Percentiles rank a stretch among this genome's conserved stretches.
Conservation (phyloP, 2,329 filamentous ascomycete species). For the Dothideomycetes sp. region DNA sequence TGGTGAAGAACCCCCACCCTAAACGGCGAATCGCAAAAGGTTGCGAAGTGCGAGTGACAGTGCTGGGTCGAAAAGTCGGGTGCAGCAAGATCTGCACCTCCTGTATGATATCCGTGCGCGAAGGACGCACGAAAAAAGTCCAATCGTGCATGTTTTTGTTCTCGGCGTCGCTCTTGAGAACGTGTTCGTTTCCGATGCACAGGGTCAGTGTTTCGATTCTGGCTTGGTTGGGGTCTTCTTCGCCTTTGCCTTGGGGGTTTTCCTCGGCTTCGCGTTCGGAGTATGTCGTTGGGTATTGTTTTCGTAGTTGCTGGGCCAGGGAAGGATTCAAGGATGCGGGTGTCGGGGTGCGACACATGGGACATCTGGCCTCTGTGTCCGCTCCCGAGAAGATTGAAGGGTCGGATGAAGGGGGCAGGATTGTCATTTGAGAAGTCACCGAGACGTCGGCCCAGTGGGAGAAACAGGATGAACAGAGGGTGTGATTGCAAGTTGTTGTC, state of each 20-base stretch:
- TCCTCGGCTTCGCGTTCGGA: constrained; percentile 29
- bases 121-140: constrained; percentile 38
- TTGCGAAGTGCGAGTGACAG: constrained; percentile 25
- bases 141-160: constrained; percentile 34
- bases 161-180: constrained; percentile 19
- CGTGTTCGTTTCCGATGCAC: constrained; percentile 37
- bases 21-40: constrained; percentile 34
- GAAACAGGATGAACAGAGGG: constrained; percentile 39
- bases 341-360: constrained; percentile 25
- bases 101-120: constrained; percentile 36
- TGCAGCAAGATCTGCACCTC: constrained; percentile 35
- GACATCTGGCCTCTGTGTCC: constrained; percentile 5
- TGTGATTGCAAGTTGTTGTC: constrained; percentile 34
- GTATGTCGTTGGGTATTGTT: constrained; percentile 30
- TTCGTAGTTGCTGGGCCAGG: constrained; percentile 24
- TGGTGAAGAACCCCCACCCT: constrained; percentile 36
- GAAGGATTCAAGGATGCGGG: constrained; percentile 28
- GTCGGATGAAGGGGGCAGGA: constrained; percentile 19
- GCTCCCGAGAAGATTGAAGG: neutral
- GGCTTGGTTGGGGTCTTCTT: constrained; percentile 19
- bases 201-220: constrained; percentile 33
- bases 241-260: constrained; percentile 15
- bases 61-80: constrained; percentile 33
- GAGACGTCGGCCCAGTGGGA: constrained; percentile 38
- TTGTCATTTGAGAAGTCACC: constrained; percentile 29